A percentile compares a stretch with the other conserved stretches of the same genome.
Evolutionary conservation across 306 rosid species (phyloP).

Genomic region (Cicer yamashitae): DNA sequence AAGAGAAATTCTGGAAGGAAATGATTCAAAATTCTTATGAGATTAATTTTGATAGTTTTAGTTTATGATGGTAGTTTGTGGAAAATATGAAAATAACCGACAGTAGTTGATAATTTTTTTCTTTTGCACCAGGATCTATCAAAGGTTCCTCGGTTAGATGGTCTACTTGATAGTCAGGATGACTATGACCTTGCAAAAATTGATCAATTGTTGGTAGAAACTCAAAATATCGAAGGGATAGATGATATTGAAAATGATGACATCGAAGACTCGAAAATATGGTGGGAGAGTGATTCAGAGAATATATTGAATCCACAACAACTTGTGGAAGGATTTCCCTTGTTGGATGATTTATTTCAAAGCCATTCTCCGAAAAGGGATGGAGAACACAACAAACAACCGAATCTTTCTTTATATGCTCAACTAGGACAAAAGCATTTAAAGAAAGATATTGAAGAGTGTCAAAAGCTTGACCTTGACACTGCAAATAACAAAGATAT

Average conservation of each 20-base stretch:
- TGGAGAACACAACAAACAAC: slow-evolving; percentile 44
- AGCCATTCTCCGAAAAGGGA: slow-evolving; percentile 73
- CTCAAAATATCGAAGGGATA: slow-evolving; percentile 42
- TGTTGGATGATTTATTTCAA: slow-evolving; percentile 70
- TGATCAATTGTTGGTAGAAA: slow-evolving; percentile 42
- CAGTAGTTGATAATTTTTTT: slow-evolving; percentile 40
- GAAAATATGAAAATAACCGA: slow-evolving; percentile 22
- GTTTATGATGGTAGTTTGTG: neutral
- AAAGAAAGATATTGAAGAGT: slow-evolving; percentile 74
- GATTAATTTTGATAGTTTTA: neutral
- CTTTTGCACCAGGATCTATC: slow-evolving; percentile 14
- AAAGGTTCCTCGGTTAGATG: slow-evolving; percentile 39
- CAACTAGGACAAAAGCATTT: slow-evolving; percentile 66
- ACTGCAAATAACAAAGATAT: neutral
- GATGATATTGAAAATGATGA: neutral
- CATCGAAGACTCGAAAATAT: slow-evolving; percentile 42
- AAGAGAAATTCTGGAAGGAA: slow-evolving; percentile 5
- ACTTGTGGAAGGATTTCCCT: slow-evolving; percentile 65
- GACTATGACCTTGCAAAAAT: slow-evolving; percentile 47
- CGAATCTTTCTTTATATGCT: slow-evolving; percentile 63
- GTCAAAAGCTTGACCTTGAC: neutral
- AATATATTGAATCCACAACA: slow-evolving; percentile 71
- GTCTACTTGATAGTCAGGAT: slow-evolving; percentile 50
- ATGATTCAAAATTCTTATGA: slow-evolving; percentile 3
- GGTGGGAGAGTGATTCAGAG: slow-evolving; percentile 89